Evolutionary conservation across 345 rosid genomes (phyloP).

Genomic region (Toxicodendron radicans): DNA sequence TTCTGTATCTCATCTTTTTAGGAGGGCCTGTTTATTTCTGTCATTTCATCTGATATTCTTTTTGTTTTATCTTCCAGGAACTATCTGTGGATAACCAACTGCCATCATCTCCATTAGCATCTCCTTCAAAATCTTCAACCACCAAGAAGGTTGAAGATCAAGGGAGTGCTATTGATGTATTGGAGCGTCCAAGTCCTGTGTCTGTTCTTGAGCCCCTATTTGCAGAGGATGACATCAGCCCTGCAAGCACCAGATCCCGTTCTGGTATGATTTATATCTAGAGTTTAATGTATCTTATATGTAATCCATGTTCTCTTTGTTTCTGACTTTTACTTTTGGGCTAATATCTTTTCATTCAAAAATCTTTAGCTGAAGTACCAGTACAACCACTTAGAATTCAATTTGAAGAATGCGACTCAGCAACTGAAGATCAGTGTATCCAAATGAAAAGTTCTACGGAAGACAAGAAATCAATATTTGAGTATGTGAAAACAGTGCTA

Average conservation of each 20-base stretch:
- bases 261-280: constrained; percentile 45
- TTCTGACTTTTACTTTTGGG: not conserved
- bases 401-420: constrained; percentile 54
- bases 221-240: constrained; percentile 65
- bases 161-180: constrained; percentile 41
- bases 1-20: constrained; percentile 7
- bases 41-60: constrained; percentile 5
- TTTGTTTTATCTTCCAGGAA: constrained; percentile 41
- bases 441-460: constrained; percentile 39
- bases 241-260: constrained; percentile 48
- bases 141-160: constrained; percentile 43
- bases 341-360: constrained; percentile 32
- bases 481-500: constrained; percentile 56
- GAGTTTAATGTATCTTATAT: not conserved
- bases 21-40: constrained; percentile 6
- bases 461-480: constrained; percentile 48
- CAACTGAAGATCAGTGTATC: constrained; percentile 30
- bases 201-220: constrained; percentile 86
- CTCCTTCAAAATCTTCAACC: constrained; percentile 44
- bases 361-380: constrained; percentile 46
- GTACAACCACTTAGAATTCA: constrained; percentile 59
- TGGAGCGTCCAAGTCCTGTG: constrained; percentile 77
- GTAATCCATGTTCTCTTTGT: not conserved
- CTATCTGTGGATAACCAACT: constrained; percentile 31
- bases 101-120: constrained; percentile 43